Conservation (phyloP, 257 asterid genomes). For the Mitragyna speciosa region DNA sequence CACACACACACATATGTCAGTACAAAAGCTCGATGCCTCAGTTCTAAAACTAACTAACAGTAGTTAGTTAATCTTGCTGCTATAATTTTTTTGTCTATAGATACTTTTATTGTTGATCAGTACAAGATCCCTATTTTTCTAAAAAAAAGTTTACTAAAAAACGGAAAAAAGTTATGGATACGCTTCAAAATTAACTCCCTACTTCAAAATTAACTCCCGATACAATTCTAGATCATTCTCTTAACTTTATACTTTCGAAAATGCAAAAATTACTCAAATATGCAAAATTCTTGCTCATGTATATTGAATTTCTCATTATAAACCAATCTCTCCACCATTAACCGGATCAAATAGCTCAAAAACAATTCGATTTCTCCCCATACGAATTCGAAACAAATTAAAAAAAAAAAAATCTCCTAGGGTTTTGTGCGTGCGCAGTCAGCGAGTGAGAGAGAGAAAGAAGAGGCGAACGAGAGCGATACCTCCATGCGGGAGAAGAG, state of each 20-base stretch:
- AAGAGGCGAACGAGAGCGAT: neutral
- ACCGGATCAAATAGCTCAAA: neutral
- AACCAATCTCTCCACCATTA: neutral
- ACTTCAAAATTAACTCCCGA: neutral
- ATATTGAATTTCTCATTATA: too few relatives aligned
- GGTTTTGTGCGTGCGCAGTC: neutral
- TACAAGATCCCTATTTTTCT: neutral
- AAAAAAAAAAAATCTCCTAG: neutral
- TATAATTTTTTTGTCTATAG: too few relatives aligned
- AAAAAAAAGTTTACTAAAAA: neutral
- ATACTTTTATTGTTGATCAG: neutral
- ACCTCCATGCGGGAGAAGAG: conserved; percentile 89
- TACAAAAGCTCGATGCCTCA: too few relatives aligned
- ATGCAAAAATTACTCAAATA: neutral
- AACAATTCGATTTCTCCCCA: neutral
- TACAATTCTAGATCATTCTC: neutral
- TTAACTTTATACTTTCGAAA: neutral
- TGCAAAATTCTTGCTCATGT: neutral
- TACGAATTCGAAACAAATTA: too few relatives aligned
- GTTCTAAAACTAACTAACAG: too few relatives aligned
- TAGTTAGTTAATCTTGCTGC: too few relatives aligned
- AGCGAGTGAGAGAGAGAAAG: neutral
- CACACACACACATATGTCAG: too few relatives aligned
- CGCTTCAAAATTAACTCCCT: too few relatives aligned
- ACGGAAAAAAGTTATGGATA: neutral